Evolutionary conservation across 2,329 filamentous ascomycete species (phyloP).

Genomic region (Alternaria consortialis): DNA sequence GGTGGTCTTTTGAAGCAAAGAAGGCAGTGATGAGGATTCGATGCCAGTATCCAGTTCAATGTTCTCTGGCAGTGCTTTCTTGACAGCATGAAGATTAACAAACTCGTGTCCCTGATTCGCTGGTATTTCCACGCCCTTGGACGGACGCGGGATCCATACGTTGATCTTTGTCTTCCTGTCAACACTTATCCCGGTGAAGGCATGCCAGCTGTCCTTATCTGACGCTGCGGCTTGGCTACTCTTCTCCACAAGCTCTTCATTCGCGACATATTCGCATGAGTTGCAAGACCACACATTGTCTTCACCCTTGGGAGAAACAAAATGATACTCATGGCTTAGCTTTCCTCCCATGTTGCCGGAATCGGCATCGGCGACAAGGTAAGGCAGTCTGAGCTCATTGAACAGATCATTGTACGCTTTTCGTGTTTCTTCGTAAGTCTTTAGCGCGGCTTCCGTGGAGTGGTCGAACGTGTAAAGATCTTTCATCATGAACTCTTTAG

Average conservation of each 20-base stretch:
- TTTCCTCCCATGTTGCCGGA: constrained; percentile 97
- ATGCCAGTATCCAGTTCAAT: constrained; percentile 77
- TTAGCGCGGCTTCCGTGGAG: constrained; percentile 71
- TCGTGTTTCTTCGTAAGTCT: constrained; percentile 80
- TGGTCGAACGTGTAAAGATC: constrained; percentile 96
- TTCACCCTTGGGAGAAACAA: constrained; percentile 80
- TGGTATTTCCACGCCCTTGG: not conserved
- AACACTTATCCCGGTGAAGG: constrained; percentile 72
- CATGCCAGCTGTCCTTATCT: constrained; percentile 26
- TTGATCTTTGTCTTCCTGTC: constrained; percentile 75
- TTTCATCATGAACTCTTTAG: constrained; percentile 96
- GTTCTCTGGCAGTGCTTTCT: constrained; percentile 60
- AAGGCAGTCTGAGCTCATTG: constrained; percentile 81
- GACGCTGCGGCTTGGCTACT: constrained; percentile 22
- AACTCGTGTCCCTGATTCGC: constrained; percentile 45
- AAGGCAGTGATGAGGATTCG: constrained; percentile 51
- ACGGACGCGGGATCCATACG: constrained; percentile 52
- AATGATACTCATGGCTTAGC: constrained; percentile 94
- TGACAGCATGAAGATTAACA: constrained; percentile 70
- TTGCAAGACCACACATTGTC: constrained; percentile 82
- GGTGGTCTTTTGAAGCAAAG: constrained; percentile 31
- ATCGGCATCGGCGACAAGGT: constrained; percentile 85
- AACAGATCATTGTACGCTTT: constrained; percentile 80
- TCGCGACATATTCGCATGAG: constrained; percentile 78
- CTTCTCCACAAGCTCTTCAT: constrained; percentile 80